Evolutionary conservation across 2,329 filamentous ascomycete genomes (phyloP).

Genomic region (Plectosphaerella sp.): DNA sequence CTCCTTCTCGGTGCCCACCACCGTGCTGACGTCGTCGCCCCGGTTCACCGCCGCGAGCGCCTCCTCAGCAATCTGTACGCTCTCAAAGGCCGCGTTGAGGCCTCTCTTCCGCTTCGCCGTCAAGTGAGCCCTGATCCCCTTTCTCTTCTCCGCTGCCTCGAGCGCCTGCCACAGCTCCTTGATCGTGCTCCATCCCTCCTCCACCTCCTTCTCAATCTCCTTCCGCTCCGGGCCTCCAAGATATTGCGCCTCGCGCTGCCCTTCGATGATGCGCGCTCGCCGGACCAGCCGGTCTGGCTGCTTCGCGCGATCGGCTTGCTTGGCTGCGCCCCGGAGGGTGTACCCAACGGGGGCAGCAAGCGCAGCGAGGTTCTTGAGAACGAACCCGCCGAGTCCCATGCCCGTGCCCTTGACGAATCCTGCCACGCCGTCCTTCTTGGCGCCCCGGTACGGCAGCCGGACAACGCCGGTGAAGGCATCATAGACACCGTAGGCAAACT

Average conservation of each 20-base stretch:
- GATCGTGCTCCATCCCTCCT: constrained; percentile 37
- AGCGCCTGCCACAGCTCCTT: constrained; percentile 33
- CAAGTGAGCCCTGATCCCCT: constrained; percentile 25
- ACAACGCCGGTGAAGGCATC: constrained; percentile 63
- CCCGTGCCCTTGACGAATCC: constrained; percentile 51
- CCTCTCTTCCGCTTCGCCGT: constrained; percentile 30
- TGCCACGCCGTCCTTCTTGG: constrained; percentile 43
- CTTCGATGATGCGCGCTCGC: constrained; percentile 54
- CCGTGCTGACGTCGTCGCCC: constrained; percentile 36
- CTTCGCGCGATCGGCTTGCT: constrained; percentile 49
- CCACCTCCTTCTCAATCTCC: constrained; percentile 23
- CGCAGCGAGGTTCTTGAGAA: constrained; percentile 62
- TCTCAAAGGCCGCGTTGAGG: constrained; percentile 43
- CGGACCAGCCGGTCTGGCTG: constrained; percentile 51
- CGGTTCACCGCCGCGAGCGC: constrained; percentile 38
- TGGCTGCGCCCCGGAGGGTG: constrained; percentile 59
- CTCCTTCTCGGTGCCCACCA: constrained; percentile 18
- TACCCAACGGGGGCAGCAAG: constrained; percentile 58
- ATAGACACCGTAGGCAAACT: constrained; percentile 60
- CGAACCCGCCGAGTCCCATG: constrained; percentile 59
- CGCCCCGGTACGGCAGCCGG: constrained; percentile 53
- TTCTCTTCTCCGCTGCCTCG: constrained; percentile 24
- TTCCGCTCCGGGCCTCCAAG: constrained; percentile 27
- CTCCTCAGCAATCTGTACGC: constrained; percentile 38
- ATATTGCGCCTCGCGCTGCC: constrained; percentile 37